Base-by-base conservation (phyloP, 202 grass and related monocot genomes). In the Cymbopogon flexuosus region DNA sequence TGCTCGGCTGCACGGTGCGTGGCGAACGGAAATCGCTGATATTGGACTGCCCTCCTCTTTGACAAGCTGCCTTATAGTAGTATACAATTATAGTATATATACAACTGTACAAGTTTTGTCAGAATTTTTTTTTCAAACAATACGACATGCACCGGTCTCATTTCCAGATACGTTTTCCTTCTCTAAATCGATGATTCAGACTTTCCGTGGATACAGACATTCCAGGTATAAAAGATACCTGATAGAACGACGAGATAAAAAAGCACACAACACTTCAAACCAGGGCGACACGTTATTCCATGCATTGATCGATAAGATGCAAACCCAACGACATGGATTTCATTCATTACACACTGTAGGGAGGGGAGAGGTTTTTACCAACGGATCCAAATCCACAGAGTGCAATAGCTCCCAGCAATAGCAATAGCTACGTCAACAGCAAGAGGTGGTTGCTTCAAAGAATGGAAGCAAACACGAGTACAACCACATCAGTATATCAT, bases 391-490 rank as follows among this genome's bases (percentile, higher is more conserved):
- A 88, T 90, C 68, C 68, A 90, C 68, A 90, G 71, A 69, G 66
- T 85, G 77, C 79, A 85, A 35, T 54, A 85, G 81, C 60, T 81
- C 86, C 77, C 82, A 78, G 33, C 70, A 81, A 83, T 78, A 69
- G 84, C 72, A 74, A 75, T 75, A 89, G 89, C 85, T 90, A 90
- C 83, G 84, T 84, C 82, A 89, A 87, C 82, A 73, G 83, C 73
- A 86, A 88, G 88, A 65, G 88, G 86, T 89, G 84, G 70, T 85
- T 90, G 87, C 86, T 86, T 89, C 93, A 86, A 96, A 96, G 82
- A 97, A 93, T 80, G 84, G 76, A 91, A 94, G 76, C 80, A 84
- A 86, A 84, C 65, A 80, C 71, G 67, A 30, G 75, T 87, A 84
- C 85, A 85, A 79, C 72, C 81, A 94, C 80, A 85, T 83, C 82